Evolutionary conservation across 1,139 yeast genomes (phyloP), one percentile per base, ranked within the genome.

Genomic region (Blastobotrys proliferans): DNA sequence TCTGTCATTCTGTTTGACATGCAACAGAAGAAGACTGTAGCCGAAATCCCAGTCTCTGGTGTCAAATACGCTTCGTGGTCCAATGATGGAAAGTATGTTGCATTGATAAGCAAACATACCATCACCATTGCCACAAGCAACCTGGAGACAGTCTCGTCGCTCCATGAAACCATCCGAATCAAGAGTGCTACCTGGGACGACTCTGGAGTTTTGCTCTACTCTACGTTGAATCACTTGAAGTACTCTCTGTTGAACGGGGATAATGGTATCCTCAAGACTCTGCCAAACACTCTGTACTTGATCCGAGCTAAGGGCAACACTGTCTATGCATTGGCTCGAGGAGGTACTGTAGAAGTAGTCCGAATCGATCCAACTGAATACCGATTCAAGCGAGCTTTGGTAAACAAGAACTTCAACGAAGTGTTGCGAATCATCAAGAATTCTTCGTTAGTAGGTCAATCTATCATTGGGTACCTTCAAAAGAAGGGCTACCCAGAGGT

Each of bases 121-220:
- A 85, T 94, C 54, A 84, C 95, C 8, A 81, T 92, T 57, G 95
- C 87, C 25, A 83, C 79, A 57, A 83, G 79, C 63, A 81, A 80
- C 52, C 74, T 92, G 57, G 88, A 87, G 61, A 69, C 81, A 51
- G 73, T 88, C 34, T 82, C 92, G 42, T 81, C 95, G 4, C 76
- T 90, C 77, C 97, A 90, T 62, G 99, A 94, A 69, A 92, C 98
- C 4, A 92, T 94, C 55, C 77, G 98, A 65, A 87, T 94, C 59
- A 94, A 94, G 72, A 83, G 95, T 69, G 97, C 97, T 38, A 88
- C 95, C 10, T 94, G 97, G 97, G 98, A 92, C 63, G 97, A 88
- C 56, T 73, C 86, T 38, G 94, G 94, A 38, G 95, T 94, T 30
- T 74, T 94, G 62, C 74, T 94, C 54, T 94, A 90, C 66, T 83